These are phyloP conservation scores for Melampsora larici-populina DNA, from an alignment of 1,284 basidiomycete species.

Conservation along the genomic window DNA sequence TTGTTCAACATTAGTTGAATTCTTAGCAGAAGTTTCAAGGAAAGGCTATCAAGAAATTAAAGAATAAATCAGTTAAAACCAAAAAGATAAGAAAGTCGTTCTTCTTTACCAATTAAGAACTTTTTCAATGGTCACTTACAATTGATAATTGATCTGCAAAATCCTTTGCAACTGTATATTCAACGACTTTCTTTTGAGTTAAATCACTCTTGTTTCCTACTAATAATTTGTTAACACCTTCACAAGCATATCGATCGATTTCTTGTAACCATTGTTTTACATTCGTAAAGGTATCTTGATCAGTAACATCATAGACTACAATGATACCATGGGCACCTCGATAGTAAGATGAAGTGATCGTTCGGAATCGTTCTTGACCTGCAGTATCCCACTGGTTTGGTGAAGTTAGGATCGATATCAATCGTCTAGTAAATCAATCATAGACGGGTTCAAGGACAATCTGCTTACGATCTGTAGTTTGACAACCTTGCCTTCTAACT, in stretches of 20 bases:
- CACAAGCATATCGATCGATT: slow-evolving; percentile 97
- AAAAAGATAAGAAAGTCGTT: slow-evolving; percentile 4
- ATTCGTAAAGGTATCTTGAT: slow-evolving; percentile 92
- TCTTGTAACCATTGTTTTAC: slow-evolving; percentile 99
- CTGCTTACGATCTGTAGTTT: slow-evolving; percentile 95
- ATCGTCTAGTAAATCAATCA: slow-evolving; percentile 1
- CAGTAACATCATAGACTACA: slow-evolving; percentile 98
- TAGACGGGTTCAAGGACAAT: not conserved
- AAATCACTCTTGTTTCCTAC: slow-evolving; percentile 98
- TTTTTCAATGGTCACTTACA: no score
- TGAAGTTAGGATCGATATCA: slow-evolving; percentile 44
- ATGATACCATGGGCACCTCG: slow-evolving; percentile 95
- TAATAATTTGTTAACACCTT: slow-evolving; percentile 96
- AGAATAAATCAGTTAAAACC: not conserved
- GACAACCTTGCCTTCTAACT: slow-evolving; percentile 98
- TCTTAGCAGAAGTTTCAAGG: slow-evolving; percentile 31
- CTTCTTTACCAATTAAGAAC: no score
- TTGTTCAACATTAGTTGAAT: slow-evolving; percentile 26
- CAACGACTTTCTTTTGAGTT: slow-evolving; percentile 97
- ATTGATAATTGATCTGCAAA: slow-evolving; percentile 51
- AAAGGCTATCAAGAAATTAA: slow-evolving; percentile 25
- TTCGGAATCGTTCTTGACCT: slow-evolving; percentile 95
- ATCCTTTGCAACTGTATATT: slow-evolving; percentile 92
- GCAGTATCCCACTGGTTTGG: slow-evolving; percentile 84
- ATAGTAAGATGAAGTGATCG: slow-evolving; percentile 96